Base-by-base conservation (phyloP, 208 protist genomes). In the Eutreptiella sp. region DNA sequence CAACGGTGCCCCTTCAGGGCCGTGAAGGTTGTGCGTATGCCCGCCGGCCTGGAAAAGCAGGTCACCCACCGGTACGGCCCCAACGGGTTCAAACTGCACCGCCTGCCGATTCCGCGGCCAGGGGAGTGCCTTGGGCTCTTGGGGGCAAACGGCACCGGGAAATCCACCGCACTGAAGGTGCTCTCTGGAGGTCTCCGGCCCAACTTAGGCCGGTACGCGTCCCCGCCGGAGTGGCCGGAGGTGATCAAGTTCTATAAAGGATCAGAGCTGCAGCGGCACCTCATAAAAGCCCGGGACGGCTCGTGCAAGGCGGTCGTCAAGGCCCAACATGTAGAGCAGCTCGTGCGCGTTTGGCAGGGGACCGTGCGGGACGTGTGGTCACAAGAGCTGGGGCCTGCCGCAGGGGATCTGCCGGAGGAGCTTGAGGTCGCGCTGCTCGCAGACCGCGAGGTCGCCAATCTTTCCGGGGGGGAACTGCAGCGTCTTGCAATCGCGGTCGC, bases 151-250 rank as follows among this genome's bases (percentile, higher is more conserved):
- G 58, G 58, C 38, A 47, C 27, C 24, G 58, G 58, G 4, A 65
- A 65, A 43, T 43, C 24, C n/a, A 65, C 58, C n/a, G 58, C 58
- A 16, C 47, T 65, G 34, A 61, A 65, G 21, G 38, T 65, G 24
- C 57, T 65, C 14, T 19, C 58, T 21, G 58, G 46, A 19, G 34
- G 45, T 14, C 16, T 65, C 3, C 27, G 27, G 19, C 58, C 58
- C 46, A 65, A 65, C 38, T 28, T 45, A 41, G 29, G 53, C 29
- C 5, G 34, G 3, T 29, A 19, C 27, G 21, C 41, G 23, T 28
- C 35, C 43, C 19, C 39, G 4, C 53, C n/a, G n/a, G n/a, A n/a
- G 21, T 65, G 57, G 27, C 23, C 27, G 32, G 57, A 23, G 34
- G 27, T 61, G 7, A 16, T 46, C 4, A 35, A 4, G 32, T 19